Percentiles rank a stretch among this genome's conserved stretches.
These are phyloP conservation scores for Botrytis galanthina DNA, from an alignment of 2,329 filamentous ascomycete species.

Conservation along the genomic window DNA sequence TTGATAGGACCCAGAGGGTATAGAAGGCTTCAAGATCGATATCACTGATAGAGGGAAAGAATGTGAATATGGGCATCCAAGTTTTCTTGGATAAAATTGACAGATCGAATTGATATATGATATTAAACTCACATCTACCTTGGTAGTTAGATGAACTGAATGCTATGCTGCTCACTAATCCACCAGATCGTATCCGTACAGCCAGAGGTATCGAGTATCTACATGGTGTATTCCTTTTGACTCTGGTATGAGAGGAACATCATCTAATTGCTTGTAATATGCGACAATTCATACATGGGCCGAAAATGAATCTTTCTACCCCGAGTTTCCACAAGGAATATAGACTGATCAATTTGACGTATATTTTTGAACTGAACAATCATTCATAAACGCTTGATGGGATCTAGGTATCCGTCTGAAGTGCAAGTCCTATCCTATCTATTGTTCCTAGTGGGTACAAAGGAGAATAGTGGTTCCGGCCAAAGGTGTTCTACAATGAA, in stretches of 20 bases:
- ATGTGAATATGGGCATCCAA: fast-evolving
- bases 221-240: not conserved
- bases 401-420: not conserved
- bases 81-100: not conserved
- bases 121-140: not conserved
- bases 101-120: not conserved
- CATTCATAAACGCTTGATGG: too few species aligned
- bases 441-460: not conserved
- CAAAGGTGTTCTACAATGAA: not conserved
- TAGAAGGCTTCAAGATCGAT: not conserved
- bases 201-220: not conserved
- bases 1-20: not conserved
- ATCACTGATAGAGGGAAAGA: not conserved
- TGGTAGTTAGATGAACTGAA: not conserved
- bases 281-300: not conserved
- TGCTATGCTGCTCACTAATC: too few species aligned
- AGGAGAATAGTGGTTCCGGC: not conserved
- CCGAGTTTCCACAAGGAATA: too few species aligned
- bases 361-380: not conserved
- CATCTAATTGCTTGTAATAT: not conserved
- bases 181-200: too few species aligned
- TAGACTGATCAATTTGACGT: not conserved
- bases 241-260: not conserved
- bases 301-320: not conserved
- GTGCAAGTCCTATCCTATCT: not conserved